Percentiles rank a stretch among this genome's conserved stretches.
These are phyloP conservation scores for Exutisphaerella laricina DNA, from an alignment of 2,329 filamentous ascomycete species.

Conservation along the genomic window DNA sequence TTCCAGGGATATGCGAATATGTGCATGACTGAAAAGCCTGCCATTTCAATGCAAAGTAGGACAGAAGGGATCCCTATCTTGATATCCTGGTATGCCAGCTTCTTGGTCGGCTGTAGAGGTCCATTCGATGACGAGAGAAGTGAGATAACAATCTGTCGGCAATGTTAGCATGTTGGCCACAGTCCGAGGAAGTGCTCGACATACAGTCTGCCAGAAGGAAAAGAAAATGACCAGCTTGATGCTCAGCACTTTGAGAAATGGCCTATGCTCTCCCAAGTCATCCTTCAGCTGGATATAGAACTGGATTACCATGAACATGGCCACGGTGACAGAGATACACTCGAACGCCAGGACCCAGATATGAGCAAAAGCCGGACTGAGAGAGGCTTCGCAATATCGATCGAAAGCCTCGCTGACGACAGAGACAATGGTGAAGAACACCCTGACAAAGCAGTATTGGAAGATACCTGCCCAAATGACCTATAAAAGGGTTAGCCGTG, in stretches of 20 bases:
- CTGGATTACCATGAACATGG: slow-evolving; percentile 85
- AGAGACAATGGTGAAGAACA: slow-evolving; percentile 72
- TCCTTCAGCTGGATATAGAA: slow-evolving; percentile 74
- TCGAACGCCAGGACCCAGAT: slow-evolving; percentile 76
- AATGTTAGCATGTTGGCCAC: slow-evolving; percentile 8
- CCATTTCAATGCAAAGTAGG: slow-evolving; percentile 79
- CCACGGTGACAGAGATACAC: slow-evolving; percentile 65
- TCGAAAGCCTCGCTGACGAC: slow-evolving; percentile 65
- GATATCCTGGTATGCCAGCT: slow-evolving; percentile 66
- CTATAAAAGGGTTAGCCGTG: slow-evolving; percentile 35
- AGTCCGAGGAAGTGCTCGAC: slow-evolving; percentile 10
- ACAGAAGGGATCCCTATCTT: slow-evolving; percentile 75
- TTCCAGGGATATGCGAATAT: slow-evolving; percentile 76
- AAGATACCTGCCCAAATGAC: slow-evolving; percentile 77
- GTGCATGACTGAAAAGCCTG: slow-evolving; percentile 70
- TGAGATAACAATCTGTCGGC: slow-evolving; percentile 52
- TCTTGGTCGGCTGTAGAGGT: slow-evolving; percentile 56
- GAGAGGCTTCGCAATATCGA: slow-evolving; percentile 71
- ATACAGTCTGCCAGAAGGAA: slow-evolving; percentile 73
- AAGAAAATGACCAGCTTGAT: slow-evolving; percentile 92
- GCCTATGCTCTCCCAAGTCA: slow-evolving; percentile 62
- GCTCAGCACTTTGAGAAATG: slow-evolving; percentile 74
- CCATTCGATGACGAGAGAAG: slow-evolving; percentile 57
- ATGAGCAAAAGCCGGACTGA: slow-evolving; percentile 73
- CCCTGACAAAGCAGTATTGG: slow-evolving; percentile 78